These are phyloP conservation scores for Flaveria robusta DNA, from an alignment of 129 eudicot species.

Conservation along the genomic window DNA sequence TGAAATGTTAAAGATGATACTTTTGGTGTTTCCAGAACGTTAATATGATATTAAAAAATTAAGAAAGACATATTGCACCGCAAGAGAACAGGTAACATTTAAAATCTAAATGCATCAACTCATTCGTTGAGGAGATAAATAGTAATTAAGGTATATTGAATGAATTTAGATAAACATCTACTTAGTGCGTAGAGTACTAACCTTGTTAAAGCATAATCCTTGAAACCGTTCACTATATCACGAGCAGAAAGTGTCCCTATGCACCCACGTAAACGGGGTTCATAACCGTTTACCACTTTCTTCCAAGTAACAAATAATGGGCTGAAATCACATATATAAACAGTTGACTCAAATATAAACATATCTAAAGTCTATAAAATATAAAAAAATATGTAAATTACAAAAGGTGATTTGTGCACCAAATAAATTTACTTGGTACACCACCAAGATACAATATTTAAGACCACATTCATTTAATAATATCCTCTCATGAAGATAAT, in stretches of 20 bases:
- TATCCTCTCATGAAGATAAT: no score
- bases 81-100: background rate
- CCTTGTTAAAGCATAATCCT: slow-evolving; percentile 94
- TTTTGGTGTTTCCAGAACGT: background rate
- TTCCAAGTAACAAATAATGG: slow-evolving; percentile 98
- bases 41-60: background rate
- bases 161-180: background rate
- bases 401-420: background rate
- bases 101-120: background rate
- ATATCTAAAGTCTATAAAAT: background rate
- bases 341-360: background rate
- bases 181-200: slow-evolving; percentile 21
- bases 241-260: slow-evolving; percentile 92
- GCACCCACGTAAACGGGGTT: slow-evolving; percentile 96
- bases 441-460: background rate
- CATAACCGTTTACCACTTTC: slow-evolving; percentile 83
- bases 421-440: background rate
- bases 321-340: slow-evolving; percentile 50
- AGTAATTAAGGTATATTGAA: background rate
- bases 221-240: slow-evolving; percentile 64
- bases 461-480: no score
- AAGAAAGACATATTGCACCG: background rate
- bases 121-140: background rate
- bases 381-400: background rate
- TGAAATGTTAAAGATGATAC: background rate